A percentile compares a stretch with the other conserved stretches of the same genome.
Conservation (phyloP, 495 filamentous ascomycete genomes). For the Neohortaea acidophila region DNA sequence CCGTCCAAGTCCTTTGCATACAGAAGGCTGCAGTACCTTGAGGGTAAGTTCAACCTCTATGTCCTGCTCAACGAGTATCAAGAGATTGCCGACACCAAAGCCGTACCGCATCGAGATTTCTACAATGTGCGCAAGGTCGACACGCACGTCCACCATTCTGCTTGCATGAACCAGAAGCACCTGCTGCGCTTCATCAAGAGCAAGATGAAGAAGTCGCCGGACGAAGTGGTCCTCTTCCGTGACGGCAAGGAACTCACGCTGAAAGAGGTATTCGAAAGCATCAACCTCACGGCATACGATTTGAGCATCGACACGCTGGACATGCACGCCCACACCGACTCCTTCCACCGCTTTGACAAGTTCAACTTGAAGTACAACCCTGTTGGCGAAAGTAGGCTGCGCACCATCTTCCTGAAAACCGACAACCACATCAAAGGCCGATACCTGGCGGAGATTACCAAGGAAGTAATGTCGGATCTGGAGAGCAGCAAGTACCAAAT, state of each 20-base stretch:
- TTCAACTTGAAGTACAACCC: slow-evolving; percentile 99
- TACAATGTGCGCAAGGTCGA: slow-evolving; percentile 98
- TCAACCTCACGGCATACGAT: slow-evolving; percentile 93
- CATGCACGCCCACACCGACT: slow-evolving; percentile 98
- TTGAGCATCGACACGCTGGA: slow-evolving; percentile 96
- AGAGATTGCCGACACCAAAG: slow-evolving; percentile 94
- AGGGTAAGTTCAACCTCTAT: slow-evolving; percentile 93
- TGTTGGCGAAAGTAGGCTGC: slow-evolving; percentile 82
- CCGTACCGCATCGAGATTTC: slow-evolving; percentile 91
- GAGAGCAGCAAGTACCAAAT: slow-evolving; percentile 99
- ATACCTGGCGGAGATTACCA: slow-evolving; percentile 92
- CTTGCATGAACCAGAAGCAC: slow-evolving; percentile 99
- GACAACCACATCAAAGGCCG: slow-evolving; percentile 94
- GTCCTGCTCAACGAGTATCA: slow-evolving; percentile 87
- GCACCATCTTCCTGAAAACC: slow-evolving; percentile 95
- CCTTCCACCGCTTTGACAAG: slow-evolving; percentile 97
- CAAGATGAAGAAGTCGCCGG: slow-evolving; percentile 94
- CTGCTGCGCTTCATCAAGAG: slow-evolving; percentile 95
- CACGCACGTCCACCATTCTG: slow-evolving; percentile 97
- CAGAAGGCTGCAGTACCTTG: slow-evolving; percentile 80
- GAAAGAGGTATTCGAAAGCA: slow-evolving; percentile 88
- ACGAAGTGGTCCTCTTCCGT: slow-evolving; percentile 83
- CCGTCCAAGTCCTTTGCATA: slow-evolving; percentile 96
- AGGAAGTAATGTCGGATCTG: slow-evolving; percentile 92
- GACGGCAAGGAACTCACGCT: slow-evolving; percentile 88